These are phyloP conservation scores for Bacidia gigantensis DNA, from an alignment of 495 filamentous ascomycete genomes.

Conservation along the genomic window DNA sequence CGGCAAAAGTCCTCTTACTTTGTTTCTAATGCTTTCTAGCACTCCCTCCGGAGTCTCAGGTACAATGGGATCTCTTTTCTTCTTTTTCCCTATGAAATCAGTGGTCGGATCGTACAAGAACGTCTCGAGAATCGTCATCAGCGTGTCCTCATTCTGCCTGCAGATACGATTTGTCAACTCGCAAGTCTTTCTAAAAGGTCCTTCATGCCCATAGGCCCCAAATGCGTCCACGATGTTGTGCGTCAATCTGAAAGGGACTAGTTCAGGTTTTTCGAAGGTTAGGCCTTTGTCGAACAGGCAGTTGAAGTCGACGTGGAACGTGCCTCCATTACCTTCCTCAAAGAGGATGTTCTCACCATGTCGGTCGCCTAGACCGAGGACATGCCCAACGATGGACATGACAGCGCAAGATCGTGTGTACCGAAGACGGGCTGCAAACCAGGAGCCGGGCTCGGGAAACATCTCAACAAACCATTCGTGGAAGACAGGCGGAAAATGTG, in stretches of 20 bases:
- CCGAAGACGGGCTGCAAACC: constrained; percentile 80
- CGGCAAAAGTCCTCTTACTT: constrained; percentile 69
- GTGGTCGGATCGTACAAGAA: constrained; percentile 94
- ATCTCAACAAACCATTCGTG: constrained; percentile 90
- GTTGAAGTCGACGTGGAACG: constrained; percentile 98
- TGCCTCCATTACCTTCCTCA: constrained; percentile 84
- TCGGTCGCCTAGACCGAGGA: constrained; percentile 89
- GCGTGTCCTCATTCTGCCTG: constrained; percentile 79
- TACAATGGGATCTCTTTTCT: constrained; percentile 44
- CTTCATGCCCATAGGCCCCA: constrained; percentile 81
- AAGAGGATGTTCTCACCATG: constrained; percentile 96
- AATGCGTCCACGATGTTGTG: constrained; percentile 98
- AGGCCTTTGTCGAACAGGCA: constrained; percentile 98
- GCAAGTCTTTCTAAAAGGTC: constrained; percentile 79
- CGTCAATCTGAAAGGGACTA: constrained; percentile 93
- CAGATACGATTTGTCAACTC: constrained; percentile 78
- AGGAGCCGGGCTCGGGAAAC: constrained; percentile 82
- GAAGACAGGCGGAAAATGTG: constrained; percentile 64
- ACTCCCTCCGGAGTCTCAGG: constrained; percentile 81
- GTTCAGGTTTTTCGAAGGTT: constrained; percentile 87
- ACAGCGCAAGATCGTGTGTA: constrained; percentile 91
- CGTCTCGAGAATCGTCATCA: constrained; percentile 93
- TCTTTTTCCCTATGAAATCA: constrained; percentile 74
- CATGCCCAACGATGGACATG: constrained; percentile 95
- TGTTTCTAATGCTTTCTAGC: constrained; percentile 74